Base-by-base conservation (phyloP, 306 rosid species). In the Castanea sativa region DNA sequence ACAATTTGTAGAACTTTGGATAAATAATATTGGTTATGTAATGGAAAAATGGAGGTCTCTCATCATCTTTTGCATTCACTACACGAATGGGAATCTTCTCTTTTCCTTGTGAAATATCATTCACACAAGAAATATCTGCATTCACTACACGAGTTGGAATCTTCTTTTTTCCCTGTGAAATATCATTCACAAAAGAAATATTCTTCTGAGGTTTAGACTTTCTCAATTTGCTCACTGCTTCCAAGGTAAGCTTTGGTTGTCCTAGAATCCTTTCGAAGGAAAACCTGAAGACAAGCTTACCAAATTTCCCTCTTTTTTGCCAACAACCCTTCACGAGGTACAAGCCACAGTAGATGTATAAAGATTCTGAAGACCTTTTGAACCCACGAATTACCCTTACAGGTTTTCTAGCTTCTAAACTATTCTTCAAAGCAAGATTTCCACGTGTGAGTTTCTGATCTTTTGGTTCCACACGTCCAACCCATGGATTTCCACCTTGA, bases 351-450 rank as follows among this genome's bases (percentile, higher is more conserved):
- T 87, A 87, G 0, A 81, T 19, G 76, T 2, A 83, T 2, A 60
- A 19, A n/a, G 0, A 7, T 1, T 35, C 1, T 21, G 53, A 5
- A 19, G 1, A 21, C 25, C 2, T 23, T 5, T 61, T 38, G 11
- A 1, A 15, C 4, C 76, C 35, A 32, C 43, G 69, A 64, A 89
- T 79, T 27, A 85, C 88, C 61, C 92, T 83, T 4, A 89, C 89
- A 5, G 79, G 88, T 19, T 53, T 60, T 67, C 20, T 5, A 5
- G 82, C 81, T 10, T 73, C 58, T 72, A 73, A 71, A 69, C 88
- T 83, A 60, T 89, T 87, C 78, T 32, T 73, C n/a, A 89, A 38
- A 14, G 90, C 89, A 73, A 85, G 89, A 73, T 83, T 89, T 20
- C 92, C 92, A 0, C 57, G 27, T 2, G 21, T 23, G 23, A 83